Evolutionary conservation across 2,329 filamentous ascomycete species (phyloP), one percentile per base, ranked within the genome.

Genomic region (Zasmidium cellare): DNA sequence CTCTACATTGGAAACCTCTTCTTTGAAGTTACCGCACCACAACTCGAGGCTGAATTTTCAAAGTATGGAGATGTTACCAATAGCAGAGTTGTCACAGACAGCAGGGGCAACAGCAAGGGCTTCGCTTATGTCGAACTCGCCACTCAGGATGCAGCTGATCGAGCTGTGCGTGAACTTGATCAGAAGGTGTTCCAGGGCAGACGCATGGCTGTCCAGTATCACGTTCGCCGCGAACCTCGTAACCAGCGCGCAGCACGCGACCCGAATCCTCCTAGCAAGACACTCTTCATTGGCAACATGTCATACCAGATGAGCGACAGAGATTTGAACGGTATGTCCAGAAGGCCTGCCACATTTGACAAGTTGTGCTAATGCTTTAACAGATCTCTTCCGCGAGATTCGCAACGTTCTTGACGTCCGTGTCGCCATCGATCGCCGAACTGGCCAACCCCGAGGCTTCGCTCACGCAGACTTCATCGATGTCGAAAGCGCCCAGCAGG

Each of bases 221-320:
- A 86, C 62, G 47, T 62, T 31, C 59, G 47, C 31, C 45, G 59
- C 14, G 63, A 64, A n/a, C 18, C 41, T 48, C 18, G 44, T 20
- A 12, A 11, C 20, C 46, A 51, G 46, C 41, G 52, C 51, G 14
- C 22, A 51, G 9, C 11, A 16, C 38, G 22, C 3, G 50, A n/a
- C 22, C n/a, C 47, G 28, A 79, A 78, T 67, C 66, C 76, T 44
- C 86, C 87, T 2, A 82, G 83, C 52, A 84, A 82, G 69, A 90
- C 87, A 1, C 77, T 96, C 31, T 96, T 89, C 79, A 84, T 96
- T 66, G 91, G 91, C 65, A 94, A 94, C 78, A 85, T 96, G 75
- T 87, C 90, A 11, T 94, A 89, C 71, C 89, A 96, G 76, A 88
- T 92, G 78, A 89, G 88, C 9, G 91, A 96, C 70, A 84, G 84